phyloP scores from a whole-genome alignment of 139 green algal species.

The Chlorella sp. region DNA sequence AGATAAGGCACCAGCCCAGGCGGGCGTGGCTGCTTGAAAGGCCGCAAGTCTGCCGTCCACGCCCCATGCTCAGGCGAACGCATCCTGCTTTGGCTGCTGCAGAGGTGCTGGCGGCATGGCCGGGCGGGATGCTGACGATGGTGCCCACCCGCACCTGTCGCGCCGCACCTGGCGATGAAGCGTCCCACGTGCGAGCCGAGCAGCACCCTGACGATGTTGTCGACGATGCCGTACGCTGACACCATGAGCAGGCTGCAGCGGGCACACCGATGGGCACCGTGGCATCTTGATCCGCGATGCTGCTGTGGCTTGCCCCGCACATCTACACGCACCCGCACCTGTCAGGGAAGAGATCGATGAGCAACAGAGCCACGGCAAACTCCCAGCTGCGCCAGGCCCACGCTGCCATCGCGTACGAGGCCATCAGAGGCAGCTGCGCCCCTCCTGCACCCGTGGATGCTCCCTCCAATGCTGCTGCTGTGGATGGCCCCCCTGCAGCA shows the following conservation, averaged over 20 bases:
- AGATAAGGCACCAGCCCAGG: no score
- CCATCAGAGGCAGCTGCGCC: not conserved
- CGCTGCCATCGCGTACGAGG: not conserved
- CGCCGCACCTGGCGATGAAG: slow-evolving; percentile 37
- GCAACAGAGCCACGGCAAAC: slow-evolving; percentile 53
- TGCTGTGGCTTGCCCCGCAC: no score
- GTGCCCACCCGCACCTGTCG: no score
- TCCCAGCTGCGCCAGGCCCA: slow-evolving; percentile 40
- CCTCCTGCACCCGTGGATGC: no score
- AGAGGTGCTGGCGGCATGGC: no score
- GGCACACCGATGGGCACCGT: no score
- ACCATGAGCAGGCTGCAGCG: slow-evolving; percentile 58
- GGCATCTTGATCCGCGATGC: no score
- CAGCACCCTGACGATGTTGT: slow-evolving; percentile 33
- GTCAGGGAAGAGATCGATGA: slow-evolving; percentile 50
- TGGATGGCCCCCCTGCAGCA: no score
- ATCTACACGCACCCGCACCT: no score
- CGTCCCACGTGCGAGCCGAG: slow-evolving; percentile 27
- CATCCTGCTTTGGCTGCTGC: not conserved
- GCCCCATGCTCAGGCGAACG: not conserved
- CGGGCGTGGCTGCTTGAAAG: not conserved
- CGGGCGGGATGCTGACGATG: no score
- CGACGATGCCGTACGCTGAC: slow-evolving; percentile 49
- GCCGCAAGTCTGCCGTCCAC: not conserved
- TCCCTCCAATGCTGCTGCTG: no score